phyloP scores from a whole-genome alignment of 1,284 basidiomycete species.

The Irpex sp. region DNA sequence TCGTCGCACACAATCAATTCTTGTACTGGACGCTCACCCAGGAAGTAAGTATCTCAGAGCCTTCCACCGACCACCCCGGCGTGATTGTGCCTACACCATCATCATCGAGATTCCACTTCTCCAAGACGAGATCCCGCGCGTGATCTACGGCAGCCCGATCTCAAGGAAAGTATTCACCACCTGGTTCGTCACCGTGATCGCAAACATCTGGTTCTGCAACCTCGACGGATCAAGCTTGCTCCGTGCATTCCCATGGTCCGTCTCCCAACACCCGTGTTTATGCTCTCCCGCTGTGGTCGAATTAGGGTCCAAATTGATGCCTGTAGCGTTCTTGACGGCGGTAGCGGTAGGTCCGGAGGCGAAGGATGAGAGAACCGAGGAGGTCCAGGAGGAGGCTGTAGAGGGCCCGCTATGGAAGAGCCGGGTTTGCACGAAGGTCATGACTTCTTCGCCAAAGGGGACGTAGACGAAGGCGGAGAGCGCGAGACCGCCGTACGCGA shows the following conservation, averaged over 20 bases:
- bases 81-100: no score
- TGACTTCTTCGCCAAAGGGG: constrained; percentile 84
- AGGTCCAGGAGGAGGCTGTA: constrained; percentile 18
- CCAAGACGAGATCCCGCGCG: constrained; percentile 59
- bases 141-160: constrained; percentile 79
- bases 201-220: constrained; percentile 91
- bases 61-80: no score
- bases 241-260: constrained; percentile 43
- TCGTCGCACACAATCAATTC: background rate
- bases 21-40: background rate
- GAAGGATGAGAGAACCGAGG: constrained; percentile 18
- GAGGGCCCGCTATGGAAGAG: constrained; percentile 28
- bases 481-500: constrained; percentile 84
- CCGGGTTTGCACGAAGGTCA: constrained; percentile 48
- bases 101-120: constrained; percentile 21
- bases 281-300: constrained; percentile 4
- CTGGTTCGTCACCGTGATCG: constrained; percentile 93
- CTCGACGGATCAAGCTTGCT: constrained; percentile 64
- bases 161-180: constrained; percentile 81
- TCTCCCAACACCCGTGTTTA: constrained; percentile 43
- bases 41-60: background rate
- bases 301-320: constrained; percentile 10
- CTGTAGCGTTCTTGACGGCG: constrained; percentile 7
- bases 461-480: constrained; percentile 91
- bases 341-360: constrained; percentile 9